Evolutionary conservation across 108 stramenopile genomes (phyloP).

Genomic region (Cyclotella kingstonii): DNA sequence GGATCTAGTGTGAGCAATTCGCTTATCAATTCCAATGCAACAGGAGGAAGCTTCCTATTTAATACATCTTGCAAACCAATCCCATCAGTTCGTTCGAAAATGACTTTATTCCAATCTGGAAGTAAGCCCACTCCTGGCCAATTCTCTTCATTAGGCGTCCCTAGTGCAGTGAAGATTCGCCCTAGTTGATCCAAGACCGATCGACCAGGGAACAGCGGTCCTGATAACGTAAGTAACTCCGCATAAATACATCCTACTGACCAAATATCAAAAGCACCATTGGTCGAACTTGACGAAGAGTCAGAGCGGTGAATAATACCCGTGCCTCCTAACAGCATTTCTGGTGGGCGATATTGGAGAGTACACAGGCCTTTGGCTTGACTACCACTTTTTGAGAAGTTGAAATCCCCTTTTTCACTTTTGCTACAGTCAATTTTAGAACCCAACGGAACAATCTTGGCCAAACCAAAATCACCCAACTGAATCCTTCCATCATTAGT

Average conservation of each 20-base stretch:
- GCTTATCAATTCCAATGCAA: conserved; percentile 31
- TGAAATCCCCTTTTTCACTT: neutral
- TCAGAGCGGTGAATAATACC: conserved; percentile 30
- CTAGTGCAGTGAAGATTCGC: conserved; percentile 56
- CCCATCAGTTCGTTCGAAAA: conserved; percentile 42
- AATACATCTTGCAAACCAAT: conserved; percentile 26
- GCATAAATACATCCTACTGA: conserved; percentile 62
- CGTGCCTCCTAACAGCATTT: conserved; percentile 59
- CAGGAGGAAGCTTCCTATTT: conserved; percentile 28
- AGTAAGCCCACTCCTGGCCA: conserved; percentile 53
- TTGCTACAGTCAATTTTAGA: neutral
- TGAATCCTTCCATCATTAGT: conserved; percentile 51
- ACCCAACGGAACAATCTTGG: conserved; percentile 39
- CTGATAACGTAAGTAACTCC: conserved; percentile 51
- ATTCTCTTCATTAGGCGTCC: conserved; percentile 57
- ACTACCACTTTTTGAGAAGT: neutral
- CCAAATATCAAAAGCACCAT: conserved; percentile 62
- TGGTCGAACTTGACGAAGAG: neutral
- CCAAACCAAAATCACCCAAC: conserved; percentile 81
- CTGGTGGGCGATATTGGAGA: conserved; percentile 79
- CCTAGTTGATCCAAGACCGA: conserved; percentile 73
- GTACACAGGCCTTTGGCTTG: conserved; percentile 58
- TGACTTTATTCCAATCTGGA: conserved; percentile 67
- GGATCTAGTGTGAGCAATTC: conserved; percentile 61
- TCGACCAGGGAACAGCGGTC: conserved; percentile 56